Base-by-base conservation (phyloP, 768 basidiomycete species). In the Termitomyces sp. region DNA sequence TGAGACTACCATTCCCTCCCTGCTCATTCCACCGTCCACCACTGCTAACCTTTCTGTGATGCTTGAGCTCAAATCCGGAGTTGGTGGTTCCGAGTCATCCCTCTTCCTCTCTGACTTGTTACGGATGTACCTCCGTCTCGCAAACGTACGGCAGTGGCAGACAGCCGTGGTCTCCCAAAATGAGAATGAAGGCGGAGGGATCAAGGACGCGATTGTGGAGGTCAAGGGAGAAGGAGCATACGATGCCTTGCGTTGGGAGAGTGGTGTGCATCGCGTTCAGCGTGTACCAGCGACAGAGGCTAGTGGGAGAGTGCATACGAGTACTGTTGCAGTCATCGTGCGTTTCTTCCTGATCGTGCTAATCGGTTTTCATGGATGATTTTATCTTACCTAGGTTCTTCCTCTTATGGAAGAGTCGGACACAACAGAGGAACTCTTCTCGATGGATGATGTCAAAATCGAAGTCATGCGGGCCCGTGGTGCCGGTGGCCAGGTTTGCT, bases 401-500 rank as follows among this genome's bases (percentile, higher is more conserved):
- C 96, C 96, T 0, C 71, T 93, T 5, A 69, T 79, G 21, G 86
- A 91, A 58, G 88, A 91, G 58, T 71, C 77, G 0, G 84, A 85
- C 66, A 74, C 40, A 71, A 78, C 7, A 2, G 82, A 90, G n/a
- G 79, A 85, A 17, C 75, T 95, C 0, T 85, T 92, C 60, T 74
- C 76, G 14, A 85, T 95, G 73, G 88, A 89, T 51, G 97, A 99
- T 48, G 83, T 98, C 30, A 88, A 81, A 61, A 66, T 93, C 4
- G 96, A 98, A 67, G 93, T 97, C 45, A 97, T 98, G 94, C 85
- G 97, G 24, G 82, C 97, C 0, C 77, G 93, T n/a, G 97, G 97
- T 24, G 96, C 97, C 7, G 97, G 97, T 44, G 96, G 97, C 15
- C 95, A 97, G 78, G 92, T 92, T 58, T 51, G 74, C 62, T 10